These are phyloP conservation scores for Juglanconis oblonga DNA, from an alignment of 2,329 filamentous ascomycete species.

Conservation along the genomic window DNA sequence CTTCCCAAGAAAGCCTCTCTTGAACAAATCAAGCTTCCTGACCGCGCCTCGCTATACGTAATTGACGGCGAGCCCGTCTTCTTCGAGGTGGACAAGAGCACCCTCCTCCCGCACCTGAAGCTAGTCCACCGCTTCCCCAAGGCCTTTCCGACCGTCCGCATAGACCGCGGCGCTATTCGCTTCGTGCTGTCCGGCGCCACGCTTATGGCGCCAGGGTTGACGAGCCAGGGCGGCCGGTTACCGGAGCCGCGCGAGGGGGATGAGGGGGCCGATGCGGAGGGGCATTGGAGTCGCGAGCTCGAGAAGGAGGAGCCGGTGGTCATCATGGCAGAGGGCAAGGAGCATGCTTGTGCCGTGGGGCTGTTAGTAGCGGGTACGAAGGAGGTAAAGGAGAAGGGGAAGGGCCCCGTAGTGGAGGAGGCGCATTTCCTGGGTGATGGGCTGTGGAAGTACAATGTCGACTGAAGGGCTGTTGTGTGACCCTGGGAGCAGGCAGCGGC, in stretches of 20 bases:
- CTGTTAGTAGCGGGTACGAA: conserved; percentile 79
- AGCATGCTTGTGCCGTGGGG: conserved; percentile 85
- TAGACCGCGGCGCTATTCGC: conserved; percentile 93
- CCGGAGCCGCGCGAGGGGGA: conserved; percentile 51
- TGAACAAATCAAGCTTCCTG: conserved; percentile 87
- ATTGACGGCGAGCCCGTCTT: conserved; percentile 78
- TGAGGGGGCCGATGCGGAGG: conserved; percentile 48
- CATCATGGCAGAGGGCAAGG: conserved; percentile 89
- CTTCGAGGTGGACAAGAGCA: conserved; percentile 73
- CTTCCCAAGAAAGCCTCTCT: conserved; percentile 92
- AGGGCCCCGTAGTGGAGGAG: conserved; percentile 90
- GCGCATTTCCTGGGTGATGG: conserved; percentile 94
- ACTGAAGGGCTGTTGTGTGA: conserved; percentile 31
- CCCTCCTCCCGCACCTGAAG: conserved; percentile 80
- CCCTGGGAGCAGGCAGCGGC: background rate
- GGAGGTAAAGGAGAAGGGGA: conserved; percentile 91
- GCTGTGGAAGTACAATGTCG: conserved; percentile 69
- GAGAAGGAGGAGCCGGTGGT: conserved; percentile 81
- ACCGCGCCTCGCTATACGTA: conserved; percentile 85
- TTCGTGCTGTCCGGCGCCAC: conserved; percentile 93
- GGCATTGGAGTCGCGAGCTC: conserved; percentile 64
- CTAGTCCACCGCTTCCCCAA: conserved; percentile 88
- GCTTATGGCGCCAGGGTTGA: conserved; percentile 93
- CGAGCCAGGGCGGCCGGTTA: conserved; percentile 75
- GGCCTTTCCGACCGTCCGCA: conserved; percentile 79